These are phyloP conservation scores for Rhododendron griersonianum DNA, from an alignment of 148 eudicot species.

Conservation along the genomic window DNA sequence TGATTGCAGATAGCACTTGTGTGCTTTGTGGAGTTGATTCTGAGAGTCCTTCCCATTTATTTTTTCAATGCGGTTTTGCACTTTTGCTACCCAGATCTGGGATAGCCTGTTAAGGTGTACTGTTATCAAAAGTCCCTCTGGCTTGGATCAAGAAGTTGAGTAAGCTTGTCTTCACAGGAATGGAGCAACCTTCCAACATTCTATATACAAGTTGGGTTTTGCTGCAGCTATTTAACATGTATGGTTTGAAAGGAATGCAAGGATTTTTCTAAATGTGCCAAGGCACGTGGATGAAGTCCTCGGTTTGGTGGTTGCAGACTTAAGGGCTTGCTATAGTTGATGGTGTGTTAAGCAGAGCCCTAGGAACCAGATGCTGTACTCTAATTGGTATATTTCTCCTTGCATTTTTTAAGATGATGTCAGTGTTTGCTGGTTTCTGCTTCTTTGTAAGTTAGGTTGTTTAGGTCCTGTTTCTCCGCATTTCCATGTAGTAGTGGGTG, in stretches of 20 bases:
- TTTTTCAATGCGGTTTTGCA: too few species aligned
- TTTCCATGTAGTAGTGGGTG: background rate
- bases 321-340: background rate
- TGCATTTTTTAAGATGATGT: background rate
- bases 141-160: background rate
- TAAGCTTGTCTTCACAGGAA: background rate
- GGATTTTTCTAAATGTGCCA: background rate
- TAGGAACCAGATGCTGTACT: background rate
- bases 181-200: background rate
- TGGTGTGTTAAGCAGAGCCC: background rate
- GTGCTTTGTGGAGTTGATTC: too few species aligned
- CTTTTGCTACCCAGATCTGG: too few species aligned
- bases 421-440: background rate
- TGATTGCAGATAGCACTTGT: too few species aligned
- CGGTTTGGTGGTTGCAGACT: background rate
- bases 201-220: background rate
- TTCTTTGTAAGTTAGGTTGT: background rate
- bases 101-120: background rate
- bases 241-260: background rate
- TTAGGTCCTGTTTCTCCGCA: background rate
- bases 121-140: background rate
- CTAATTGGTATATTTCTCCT: background rate
- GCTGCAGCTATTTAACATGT: background rate
- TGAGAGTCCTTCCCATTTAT: too few species aligned
- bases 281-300: background rate